A percentile compares a stretch with the other conserved stretches of the same genome.
Conservation (phyloP, 305 asterid genomes). For the Lippia alba region DNA sequence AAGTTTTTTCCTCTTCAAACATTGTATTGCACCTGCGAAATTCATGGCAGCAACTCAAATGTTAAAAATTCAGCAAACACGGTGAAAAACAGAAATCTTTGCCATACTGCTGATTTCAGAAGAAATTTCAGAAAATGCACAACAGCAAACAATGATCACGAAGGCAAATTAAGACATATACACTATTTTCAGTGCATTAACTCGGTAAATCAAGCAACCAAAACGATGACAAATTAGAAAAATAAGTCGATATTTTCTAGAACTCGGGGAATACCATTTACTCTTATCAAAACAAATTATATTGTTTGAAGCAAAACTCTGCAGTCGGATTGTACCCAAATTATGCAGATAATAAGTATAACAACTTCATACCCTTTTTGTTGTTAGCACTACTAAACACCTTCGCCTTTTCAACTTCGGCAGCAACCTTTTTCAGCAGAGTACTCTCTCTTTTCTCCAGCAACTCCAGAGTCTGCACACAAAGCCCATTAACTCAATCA, state of each 20-base stretch:
- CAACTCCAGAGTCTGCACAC: conserved; percentile 68
- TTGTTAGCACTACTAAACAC: conserved; percentile 62
- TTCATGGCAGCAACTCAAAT: neutral
- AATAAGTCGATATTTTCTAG: neutral
- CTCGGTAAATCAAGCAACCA: neutral
- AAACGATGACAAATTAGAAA: neutral
- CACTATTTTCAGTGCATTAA: neutral
- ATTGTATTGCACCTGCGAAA: conserved; percentile 66
- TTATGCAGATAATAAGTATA: conserved; percentile 9
- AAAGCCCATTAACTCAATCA: conserved; percentile 10
- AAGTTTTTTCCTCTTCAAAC: conserved; percentile 66
- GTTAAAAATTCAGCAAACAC: neutral
- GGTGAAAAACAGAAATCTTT: neutral
- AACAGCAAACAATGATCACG: too few species aligned
- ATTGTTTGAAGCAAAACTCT: neutral
- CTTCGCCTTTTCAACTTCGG: conserved; percentile 67
- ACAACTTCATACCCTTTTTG: conserved; percentile 56
- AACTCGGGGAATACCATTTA: neutral
- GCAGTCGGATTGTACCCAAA: conserved; percentile 5
- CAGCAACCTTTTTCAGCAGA: conserved; percentile 62
- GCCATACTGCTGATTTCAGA: too few species aligned
- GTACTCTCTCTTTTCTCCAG: conserved; percentile 71
- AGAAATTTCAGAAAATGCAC: too few species aligned
- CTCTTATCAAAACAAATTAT: neutral
- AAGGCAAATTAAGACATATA: too few species aligned